Evolutionary conservation across 1,139 yeast genomes (phyloP).

Genomic region (Nematodospora anomalae): DNA sequence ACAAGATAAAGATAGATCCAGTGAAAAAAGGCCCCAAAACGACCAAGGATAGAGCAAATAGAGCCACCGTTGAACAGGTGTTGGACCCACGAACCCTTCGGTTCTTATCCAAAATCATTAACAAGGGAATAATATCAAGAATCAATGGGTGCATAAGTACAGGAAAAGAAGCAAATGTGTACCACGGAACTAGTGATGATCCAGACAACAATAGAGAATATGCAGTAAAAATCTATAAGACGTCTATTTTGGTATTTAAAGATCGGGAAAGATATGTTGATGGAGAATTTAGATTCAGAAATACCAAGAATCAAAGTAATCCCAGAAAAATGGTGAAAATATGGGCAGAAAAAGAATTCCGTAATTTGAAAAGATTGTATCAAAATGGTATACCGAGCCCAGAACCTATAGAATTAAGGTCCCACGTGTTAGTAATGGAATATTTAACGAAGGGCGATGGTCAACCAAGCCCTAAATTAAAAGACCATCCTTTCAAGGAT

Average conservation of each 20-base stretch:
- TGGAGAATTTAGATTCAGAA: conserved; percentile 92
- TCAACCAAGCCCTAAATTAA: conserved; percentile 83
- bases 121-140: conserved; percentile 77
- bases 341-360: conserved; percentile 98
- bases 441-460: conserved; percentile 77
- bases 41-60: conserved; percentile 78
- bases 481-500: conserved; percentile 72
- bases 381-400: conserved; percentile 87
- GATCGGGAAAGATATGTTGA: conserved; percentile 95
- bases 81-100: conserved; percentile 90
- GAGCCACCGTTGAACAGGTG: conserved; percentile 97
- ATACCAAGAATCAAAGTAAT: conserved; percentile 79
- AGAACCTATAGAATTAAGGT: conserved; percentile 80
- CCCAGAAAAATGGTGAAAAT: conserved; percentile 96
- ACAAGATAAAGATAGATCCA: conserved; percentile 63
- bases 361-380: conserved; percentile 83
- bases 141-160: conserved; percentile 95
- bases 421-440: conserved; percentile 95
- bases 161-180: conserved; percentile 98
- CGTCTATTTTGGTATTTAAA: conserved; percentile 92
- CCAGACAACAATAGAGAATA: conserved; percentile 47
- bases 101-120: conserved; percentile 77
- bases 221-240: conserved; percentile 93
- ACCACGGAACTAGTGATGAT: conserved; percentile 81
- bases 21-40: conserved; percentile 56